Conservation (phyloP, 2,329 filamentous ascomycete genomes). For the Penicillium thymicola region DNA sequence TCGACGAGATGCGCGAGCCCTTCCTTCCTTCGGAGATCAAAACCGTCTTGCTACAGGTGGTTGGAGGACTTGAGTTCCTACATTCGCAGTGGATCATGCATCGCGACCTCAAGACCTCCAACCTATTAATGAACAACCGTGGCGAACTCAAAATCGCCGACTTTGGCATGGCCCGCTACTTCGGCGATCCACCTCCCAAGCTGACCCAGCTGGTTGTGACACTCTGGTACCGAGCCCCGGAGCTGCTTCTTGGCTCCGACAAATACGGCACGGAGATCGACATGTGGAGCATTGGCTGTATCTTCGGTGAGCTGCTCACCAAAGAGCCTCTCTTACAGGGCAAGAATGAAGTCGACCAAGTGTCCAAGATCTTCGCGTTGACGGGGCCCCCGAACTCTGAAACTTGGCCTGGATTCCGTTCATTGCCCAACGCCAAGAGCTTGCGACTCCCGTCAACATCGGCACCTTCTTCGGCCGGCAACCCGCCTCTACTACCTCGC, state of each 20-base stretch:
- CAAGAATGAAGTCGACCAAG: conserved; percentile 87
- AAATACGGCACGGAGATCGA: conserved; percentile 76
- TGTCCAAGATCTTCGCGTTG: conserved; percentile 82
- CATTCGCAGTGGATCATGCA: conserved; percentile 89
- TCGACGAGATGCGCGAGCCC: conserved; percentile 90
- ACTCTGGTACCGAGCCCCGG: conserved; percentile 91
- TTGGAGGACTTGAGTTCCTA: conserved; percentile 76
- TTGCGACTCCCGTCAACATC: conserved; percentile 61
- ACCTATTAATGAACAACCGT: conserved; percentile 91
- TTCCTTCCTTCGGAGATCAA: conserved; percentile 93
- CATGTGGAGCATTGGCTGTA: conserved; percentile 95
- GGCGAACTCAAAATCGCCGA: conserved; percentile 94
- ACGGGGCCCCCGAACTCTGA: conserved; percentile 82
- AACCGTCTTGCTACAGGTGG: conserved; percentile 79
- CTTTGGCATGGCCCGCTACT: conserved; percentile 95
- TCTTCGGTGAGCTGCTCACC: conserved; percentile 86
- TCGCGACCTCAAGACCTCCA: conserved; percentile 89
- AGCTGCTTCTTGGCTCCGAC: conserved; percentile 77
- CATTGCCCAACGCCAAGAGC: conserved; percentile 79
- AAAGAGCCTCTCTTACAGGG: conserved; percentile 82
- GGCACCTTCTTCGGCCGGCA: conserved; percentile 35
- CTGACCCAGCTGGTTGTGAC: conserved; percentile 93
- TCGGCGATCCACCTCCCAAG: conserved; percentile 70
- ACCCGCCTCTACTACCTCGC: conserved; percentile 57
- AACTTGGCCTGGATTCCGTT: conserved; percentile 80